Percentiles rank a stretch among this genome's conserved stretches.
These are phyloP conservation scores for Collybia sp. DNA, from an alignment of 768 basidiomycete species.

Conservation along the genomic window DNA sequence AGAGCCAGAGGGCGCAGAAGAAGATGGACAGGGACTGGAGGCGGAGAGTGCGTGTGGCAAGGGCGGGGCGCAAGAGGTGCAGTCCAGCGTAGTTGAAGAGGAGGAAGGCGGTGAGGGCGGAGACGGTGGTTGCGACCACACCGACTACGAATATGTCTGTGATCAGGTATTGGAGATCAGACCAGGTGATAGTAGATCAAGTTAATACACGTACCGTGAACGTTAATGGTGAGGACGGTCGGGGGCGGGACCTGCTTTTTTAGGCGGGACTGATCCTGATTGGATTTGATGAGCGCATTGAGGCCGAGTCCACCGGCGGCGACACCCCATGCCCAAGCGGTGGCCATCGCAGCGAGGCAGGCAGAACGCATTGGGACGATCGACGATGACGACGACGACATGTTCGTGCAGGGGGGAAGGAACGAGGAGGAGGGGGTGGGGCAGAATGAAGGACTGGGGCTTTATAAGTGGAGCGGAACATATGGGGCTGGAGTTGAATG, in stretches of 20 bases:
- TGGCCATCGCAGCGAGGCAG: too few species aligned
- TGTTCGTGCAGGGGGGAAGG: too few species aligned
- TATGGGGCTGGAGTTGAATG: too few species aligned
- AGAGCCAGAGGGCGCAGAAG: constrained; percentile 40
- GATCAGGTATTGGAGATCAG: neutral
- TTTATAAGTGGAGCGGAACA: too few species aligned
- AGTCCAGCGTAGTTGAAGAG: constrained; percentile 7
- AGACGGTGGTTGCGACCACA: constrained; percentile 27
- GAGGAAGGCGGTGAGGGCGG: constrained; percentile 26
- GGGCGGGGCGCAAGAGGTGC: constrained; percentile 8
- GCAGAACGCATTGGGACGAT: too few species aligned
- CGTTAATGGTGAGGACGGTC: constrained; percentile 31
- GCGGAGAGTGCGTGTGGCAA: constrained; percentile 21
- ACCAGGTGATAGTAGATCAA: neutral
- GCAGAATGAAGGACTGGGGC: too few species aligned
- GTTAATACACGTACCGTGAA: constrained; percentile 20
- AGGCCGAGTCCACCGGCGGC: constrained; percentile 16
- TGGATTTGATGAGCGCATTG: constrained; percentile 37
- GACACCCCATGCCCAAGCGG: too few species aligned
- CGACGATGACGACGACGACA: too few species aligned
- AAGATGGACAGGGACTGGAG: constrained; percentile 32
- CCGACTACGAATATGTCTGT: constrained; percentile 37
- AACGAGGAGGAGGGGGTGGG: too few species aligned
- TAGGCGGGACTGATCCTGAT: constrained; percentile 28
- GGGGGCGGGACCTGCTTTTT: constrained; percentile 24